Conservation (phyloP, 306 rosid species). For the Urtica urens region DNA sequence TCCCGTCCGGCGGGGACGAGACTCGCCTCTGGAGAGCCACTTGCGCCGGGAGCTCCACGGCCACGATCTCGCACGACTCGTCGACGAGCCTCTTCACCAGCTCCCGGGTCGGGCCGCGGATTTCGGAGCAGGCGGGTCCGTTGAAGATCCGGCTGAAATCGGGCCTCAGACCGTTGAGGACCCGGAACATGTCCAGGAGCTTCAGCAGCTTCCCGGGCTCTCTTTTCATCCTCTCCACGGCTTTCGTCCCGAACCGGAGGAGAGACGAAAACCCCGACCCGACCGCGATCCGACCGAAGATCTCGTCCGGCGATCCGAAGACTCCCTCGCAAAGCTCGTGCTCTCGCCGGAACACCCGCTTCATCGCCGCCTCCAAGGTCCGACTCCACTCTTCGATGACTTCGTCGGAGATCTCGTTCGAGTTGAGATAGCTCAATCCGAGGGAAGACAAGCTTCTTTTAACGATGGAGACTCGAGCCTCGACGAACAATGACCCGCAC, state of each 20-base stretch:
- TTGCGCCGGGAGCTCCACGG: slow-evolving; percentile 76
- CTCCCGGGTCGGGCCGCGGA: slow-evolving; percentile 52
- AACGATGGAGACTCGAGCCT: slow-evolving; percentile 44
- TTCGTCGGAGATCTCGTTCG: slow-evolving; percentile 22
- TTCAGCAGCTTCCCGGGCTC: slow-evolving; percentile 66
- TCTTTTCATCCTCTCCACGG: slow-evolving; percentile 36
- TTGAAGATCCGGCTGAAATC: slow-evolving; percentile 58
- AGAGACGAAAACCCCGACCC: slow-evolving; percentile 52
- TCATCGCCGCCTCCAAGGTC: slow-evolving; percentile 50
- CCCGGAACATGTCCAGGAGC: slow-evolving; percentile 53
- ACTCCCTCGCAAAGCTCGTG: slow-evolving; percentile 32
- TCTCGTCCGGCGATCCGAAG: slow-evolving; percentile 37
- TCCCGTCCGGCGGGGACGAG: slow-evolving; percentile 67
- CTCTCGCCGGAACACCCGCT: slow-evolving; percentile 40
- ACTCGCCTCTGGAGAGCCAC: slow-evolving; percentile 52
- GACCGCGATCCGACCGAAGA: slow-evolving; percentile 46
- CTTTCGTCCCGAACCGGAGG: slow-evolving; percentile 57
- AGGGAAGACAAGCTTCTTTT: slow-evolving; percentile 43
- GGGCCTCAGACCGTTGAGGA: slow-evolving; percentile 45
- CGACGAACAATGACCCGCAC: slow-evolving; percentile 38
- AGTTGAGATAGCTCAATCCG: slow-evolving; percentile 59
- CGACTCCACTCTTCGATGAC: slow-evolving; percentile 50
- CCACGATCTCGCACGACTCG: slow-evolving; percentile 54
- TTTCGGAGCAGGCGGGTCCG: slow-evolving; percentile 44
- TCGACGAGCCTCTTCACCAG: slow-evolving; percentile 49